Conservation (phyloP, 805 yeast species). For the Cyberlindnera amylophila region DNA sequence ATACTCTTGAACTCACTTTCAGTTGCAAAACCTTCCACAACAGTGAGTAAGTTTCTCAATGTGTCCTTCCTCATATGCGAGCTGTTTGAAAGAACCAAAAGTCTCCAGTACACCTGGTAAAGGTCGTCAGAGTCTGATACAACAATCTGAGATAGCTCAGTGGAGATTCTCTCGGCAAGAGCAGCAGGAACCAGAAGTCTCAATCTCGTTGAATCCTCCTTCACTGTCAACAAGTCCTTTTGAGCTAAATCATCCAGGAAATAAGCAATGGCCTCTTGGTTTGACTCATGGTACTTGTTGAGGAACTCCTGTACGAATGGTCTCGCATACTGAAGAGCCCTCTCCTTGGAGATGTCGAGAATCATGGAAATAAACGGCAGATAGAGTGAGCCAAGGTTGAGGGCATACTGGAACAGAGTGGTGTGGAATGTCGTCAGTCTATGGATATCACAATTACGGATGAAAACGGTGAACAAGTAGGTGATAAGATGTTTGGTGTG, state of each 20-base stretch:
- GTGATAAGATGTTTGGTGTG: constrained; percentile 28
- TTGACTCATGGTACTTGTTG: constrained; percentile 36
- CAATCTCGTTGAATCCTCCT: constrained; percentile 14
- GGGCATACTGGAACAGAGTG: constrained; percentile 38
- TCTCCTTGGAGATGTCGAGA: constrained; percentile 39
- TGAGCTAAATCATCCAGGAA: constrained; percentile 38
- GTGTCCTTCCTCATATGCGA: constrained; percentile 25
- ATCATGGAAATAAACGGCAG: constrained; percentile 46
- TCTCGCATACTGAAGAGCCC: constrained; percentile 40
- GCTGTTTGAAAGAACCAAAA: constrained; percentile 38
- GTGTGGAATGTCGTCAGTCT: constrained; percentile 46
- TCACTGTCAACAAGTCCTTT: constrained; percentile 20
- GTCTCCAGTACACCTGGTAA: constrained; percentile 51
- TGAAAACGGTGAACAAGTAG: constrained; percentile 44
- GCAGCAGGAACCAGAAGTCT: constrained; percentile 18
- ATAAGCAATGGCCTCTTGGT: constrained; percentile 36
- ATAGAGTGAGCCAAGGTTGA: constrained; percentile 34
- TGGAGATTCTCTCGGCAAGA: constrained; percentile 9
- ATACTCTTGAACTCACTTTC: constrained; percentile 15
- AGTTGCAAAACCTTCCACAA: constrained; percentile 1
- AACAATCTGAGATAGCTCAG: constrained; percentile 7
- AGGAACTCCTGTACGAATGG: constrained; percentile 48
- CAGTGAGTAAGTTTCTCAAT: constrained; percentile 5
- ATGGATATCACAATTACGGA: constrained; percentile 53
- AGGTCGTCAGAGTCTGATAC: constrained; percentile 17